Conservation (phyloP, 2,329 filamentous ascomycete genomes). For the Pseudophaeomoniella oleicola region DNA sequence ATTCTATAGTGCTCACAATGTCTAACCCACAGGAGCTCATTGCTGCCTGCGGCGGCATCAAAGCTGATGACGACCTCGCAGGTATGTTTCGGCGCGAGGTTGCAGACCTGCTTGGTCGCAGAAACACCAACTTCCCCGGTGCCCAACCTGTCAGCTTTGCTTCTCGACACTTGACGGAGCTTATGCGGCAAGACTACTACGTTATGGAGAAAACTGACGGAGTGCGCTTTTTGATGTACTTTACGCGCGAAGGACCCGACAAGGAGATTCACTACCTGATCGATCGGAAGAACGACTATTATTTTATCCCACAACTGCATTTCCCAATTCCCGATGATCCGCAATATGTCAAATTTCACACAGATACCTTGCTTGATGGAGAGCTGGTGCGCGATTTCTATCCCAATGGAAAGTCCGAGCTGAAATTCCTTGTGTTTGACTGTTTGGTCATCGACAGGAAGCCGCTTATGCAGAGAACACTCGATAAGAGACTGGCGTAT, state of each 20-base stretch:
- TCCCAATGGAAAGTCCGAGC: conserved; percentile 49
- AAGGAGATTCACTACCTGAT: conserved; percentile 76
- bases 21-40: conserved; percentile 1
- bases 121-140: conserved; percentile 60
- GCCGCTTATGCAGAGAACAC: conserved; percentile 59
- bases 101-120: conserved; percentile 57
- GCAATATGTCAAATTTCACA: conserved; percentile 53
- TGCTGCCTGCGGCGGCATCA: conserved; percentile 34
- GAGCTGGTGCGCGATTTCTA: conserved; percentile 81
- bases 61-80: conserved; percentile 47
- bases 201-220: conserved; percentile 98
- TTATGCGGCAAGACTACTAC: conserved; percentile 78
- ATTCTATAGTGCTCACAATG: too few relatives aligned
- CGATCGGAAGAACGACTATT: conserved; percentile 96
- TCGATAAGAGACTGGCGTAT: conserved; percentile 81
- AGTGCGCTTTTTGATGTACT: conserved; percentile 86
- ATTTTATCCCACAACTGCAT: conserved; percentile 65
- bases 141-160: conserved; percentile 92
- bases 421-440: conserved; percentile 87
- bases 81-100: conserved; percentile 56
- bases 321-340: conserved; percentile 57
- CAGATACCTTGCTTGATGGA: conserved; percentile 73
- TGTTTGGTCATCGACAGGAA: conserved; percentile 69
- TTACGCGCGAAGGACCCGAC: conserved; percentile 41
- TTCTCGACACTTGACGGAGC: conserved; percentile 64